These are phyloP conservation scores for Suhomyces vadensis DNA, from an alignment of 805 yeast genomes.

Conservation along the genomic window DNA sequence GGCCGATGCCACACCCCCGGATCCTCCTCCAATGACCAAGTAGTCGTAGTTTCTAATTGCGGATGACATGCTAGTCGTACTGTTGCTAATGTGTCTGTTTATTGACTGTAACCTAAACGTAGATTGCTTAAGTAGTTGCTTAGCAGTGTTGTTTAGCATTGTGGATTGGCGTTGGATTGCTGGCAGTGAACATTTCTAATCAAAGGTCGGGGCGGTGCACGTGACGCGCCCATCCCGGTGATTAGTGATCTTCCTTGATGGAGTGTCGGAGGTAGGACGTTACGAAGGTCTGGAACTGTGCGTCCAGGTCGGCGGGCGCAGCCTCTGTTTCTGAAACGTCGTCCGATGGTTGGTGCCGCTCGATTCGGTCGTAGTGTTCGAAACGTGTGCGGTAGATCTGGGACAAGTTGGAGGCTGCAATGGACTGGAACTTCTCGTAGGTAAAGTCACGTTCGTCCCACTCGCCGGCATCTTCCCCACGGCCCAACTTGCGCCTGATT, in stretches of 20 bases:
- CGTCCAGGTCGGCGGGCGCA: constrained; percentile 8
- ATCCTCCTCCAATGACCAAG: constrained; percentile 97
- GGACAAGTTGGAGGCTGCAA: constrained; percentile 23
- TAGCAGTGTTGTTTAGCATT: constrained; percentile 6
- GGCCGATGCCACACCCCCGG: constrained; percentile 99
- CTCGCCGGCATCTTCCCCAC: background rate
- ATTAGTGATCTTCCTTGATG: constrained; percentile 24
- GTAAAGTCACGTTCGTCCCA: constrained; percentile 21
- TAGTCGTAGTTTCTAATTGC: constrained; percentile 69
- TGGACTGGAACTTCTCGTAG: constrained; percentile 25
- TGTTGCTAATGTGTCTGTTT: constrained; percentile 18
- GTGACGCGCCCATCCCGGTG: background rate
- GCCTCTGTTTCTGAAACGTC: background rate
- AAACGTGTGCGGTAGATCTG: constrained; percentile 19
- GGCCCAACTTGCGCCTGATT: constrained; percentile 7
- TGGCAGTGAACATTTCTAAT: constrained; percentile 3
- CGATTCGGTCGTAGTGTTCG: no score
- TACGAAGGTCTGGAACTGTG: constrained; percentile 28
- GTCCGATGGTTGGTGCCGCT: constrained; percentile 1
- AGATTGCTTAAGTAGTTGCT: constrained; percentile 13
- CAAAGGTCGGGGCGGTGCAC: background rate
- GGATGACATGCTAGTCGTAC: constrained; percentile 40
- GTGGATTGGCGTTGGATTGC: constrained; percentile 5
- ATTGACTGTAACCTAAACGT: constrained; percentile 25
- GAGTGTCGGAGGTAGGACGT: constrained; percentile 31